These are phyloP conservation scores for Prunella vulgaris DNA, from an alignment of 257 asterid genomes.

Conservation along the genomic window DNA sequence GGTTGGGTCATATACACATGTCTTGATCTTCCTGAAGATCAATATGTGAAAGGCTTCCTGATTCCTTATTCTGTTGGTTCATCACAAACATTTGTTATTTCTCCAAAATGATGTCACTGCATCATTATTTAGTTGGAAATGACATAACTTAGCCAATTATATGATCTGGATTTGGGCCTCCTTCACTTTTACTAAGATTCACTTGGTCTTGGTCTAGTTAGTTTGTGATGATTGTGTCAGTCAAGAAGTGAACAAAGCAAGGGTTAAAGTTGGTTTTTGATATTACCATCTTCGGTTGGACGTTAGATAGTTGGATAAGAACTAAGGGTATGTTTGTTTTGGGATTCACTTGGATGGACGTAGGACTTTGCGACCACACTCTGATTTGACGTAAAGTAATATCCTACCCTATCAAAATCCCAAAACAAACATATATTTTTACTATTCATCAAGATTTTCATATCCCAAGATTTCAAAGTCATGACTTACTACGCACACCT, in stretches of 20 bases:
- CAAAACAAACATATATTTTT: too few species aligned
- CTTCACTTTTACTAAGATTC: neutral
- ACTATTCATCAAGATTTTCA: too few species aligned
- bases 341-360: too few species aligned
- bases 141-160: neutral
- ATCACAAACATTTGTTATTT: neutral
- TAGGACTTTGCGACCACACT: too few species aligned
- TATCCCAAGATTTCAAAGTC: too few species aligned
- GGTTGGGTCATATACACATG: neutral
- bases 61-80: conserved; percentile 9
- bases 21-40: conserved; percentile 2
- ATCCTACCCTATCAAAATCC: too few species aligned
- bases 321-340: too few species aligned
- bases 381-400: too few species aligned
- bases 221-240: neutral
- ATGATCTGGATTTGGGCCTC: neutral
- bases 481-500: too few species aligned
- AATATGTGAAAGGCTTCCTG: neutral
- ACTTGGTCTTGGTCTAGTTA: neutral
- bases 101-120: neutral
- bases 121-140: conserved; percentile 6
- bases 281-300: neutral
- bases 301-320: neutral
- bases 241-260: neutral
- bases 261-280: neutral